These are phyloP conservation scores for Termitomyces titanicus DNA, from an alignment of 768 basidiomycete species.

Conservation along the genomic window DNA sequence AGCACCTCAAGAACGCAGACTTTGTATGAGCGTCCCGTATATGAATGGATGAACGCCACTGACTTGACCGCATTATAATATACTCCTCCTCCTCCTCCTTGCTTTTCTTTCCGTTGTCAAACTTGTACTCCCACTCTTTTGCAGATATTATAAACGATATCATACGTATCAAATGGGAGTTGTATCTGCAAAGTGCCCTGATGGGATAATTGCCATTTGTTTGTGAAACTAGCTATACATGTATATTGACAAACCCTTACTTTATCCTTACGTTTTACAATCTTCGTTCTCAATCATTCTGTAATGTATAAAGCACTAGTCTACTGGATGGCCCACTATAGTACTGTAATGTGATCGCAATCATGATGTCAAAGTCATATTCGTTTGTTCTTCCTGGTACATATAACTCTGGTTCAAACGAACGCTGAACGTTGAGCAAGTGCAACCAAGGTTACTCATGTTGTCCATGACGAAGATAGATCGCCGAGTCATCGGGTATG, in stretches of 20 bases:
- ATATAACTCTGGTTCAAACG: background rate
- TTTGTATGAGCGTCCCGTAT: constrained; percentile 9
- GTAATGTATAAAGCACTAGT: background rate
- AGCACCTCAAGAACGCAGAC: constrained; percentile 45
- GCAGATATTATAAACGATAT: background rate
- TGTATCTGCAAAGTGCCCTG: background rate
- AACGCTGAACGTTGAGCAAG: too few species aligned
- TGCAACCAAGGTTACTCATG: too few species aligned
- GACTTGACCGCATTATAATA: background rate
- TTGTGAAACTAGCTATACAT: background rate
- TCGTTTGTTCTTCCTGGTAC: background rate
- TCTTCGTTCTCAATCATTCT: background rate
- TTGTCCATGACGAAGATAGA: too few species aligned
- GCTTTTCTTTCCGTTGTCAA: background rate
- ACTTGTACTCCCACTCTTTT: background rate
- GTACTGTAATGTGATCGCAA: background rate
- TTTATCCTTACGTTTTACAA: background rate
- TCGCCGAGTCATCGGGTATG: too few species aligned
- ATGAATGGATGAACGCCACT: background rate
- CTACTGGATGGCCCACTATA: background rate
- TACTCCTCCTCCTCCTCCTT: too few species aligned
- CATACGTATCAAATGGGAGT: background rate
- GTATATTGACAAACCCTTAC: background rate
- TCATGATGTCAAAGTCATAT: background rate
- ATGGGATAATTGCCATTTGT: too few species aligned